Conservation (phyloP, 805 yeast species). For the Kurtzmaniella fragi region DNA sequence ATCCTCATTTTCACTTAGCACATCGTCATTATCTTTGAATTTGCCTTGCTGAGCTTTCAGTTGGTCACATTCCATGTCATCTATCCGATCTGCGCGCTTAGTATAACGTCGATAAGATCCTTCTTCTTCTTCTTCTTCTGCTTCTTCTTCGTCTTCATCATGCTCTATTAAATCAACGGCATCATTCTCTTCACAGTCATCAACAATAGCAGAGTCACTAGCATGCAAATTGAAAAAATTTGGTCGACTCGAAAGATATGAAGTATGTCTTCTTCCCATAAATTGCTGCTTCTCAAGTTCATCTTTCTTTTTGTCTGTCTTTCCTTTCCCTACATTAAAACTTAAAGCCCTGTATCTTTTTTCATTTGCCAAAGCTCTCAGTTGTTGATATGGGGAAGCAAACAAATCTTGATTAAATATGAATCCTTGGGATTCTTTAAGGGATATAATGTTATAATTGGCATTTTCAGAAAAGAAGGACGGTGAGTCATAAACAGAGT, state of each 20-base stretch:
- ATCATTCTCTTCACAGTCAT: slow-evolving; percentile 11
- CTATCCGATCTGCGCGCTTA: no score
- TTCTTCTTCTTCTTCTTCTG: slow-evolving; percentile 1
- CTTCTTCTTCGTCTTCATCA: slow-evolving; percentile 4
- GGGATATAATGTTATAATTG: slow-evolving; percentile 35
- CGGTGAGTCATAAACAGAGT: slow-evolving; percentile 46
- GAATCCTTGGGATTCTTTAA: slow-evolving; percentile 68
- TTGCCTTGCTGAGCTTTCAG: no score
- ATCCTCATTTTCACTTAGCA: slow-evolving; percentile 5
- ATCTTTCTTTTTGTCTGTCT: background rate
- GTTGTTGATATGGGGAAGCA: slow-evolving; percentile 67
- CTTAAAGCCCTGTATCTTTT: slow-evolving; percentile 21
- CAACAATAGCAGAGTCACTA: slow-evolving; percentile 11
- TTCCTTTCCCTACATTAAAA: slow-evolving; percentile 4
- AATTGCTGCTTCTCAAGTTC: background rate
- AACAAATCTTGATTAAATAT: slow-evolving; percentile 73
- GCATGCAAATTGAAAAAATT: slow-evolving; percentile 8
- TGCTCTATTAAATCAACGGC: slow-evolving; percentile 4
- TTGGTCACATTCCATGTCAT: no score
- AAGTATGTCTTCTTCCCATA: slow-evolving; percentile 24
- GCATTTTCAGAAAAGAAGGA: slow-evolving; percentile 24
- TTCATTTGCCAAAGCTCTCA: slow-evolving; percentile 30
- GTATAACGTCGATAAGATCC: no score
- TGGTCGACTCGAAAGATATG: slow-evolving; percentile 22
- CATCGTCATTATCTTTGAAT: no score